phyloP scores from a whole-genome alignment of 1,139 yeast genomes.

The Taphrina populina region DNA sequence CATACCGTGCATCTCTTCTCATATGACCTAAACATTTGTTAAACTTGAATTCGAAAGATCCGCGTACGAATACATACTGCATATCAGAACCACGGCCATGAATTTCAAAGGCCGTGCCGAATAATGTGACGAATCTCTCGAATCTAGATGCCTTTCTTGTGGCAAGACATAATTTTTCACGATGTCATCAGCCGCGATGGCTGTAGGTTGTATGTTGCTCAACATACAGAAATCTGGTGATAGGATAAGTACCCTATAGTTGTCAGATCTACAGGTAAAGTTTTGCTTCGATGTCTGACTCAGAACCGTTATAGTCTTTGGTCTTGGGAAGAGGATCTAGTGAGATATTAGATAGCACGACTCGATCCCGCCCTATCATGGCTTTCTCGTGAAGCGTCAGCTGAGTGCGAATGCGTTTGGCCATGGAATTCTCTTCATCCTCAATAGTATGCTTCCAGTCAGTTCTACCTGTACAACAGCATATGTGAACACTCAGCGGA shows the following conservation, averaged over 20 bases:
- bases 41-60: neutral
- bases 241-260: slow-evolving; percentile 4
- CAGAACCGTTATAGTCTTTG: slow-evolving; percentile 1
- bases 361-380: slow-evolving; percentile 1
- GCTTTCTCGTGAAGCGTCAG: neutral
- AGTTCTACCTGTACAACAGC: slow-evolving; percentile 16
- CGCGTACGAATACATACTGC: slow-evolving; percentile 1
- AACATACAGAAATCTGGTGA: slow-evolving; percentile 5
- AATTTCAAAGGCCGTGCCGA: neutral
- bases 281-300: neutral
- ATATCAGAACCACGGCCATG: slow-evolving; percentile 13
- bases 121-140: no score
- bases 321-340: neutral
- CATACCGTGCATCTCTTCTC: slow-evolving; percentile 26
- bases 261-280: neutral
- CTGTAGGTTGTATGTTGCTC: slow-evolving; percentile 3
- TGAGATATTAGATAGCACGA: slow-evolving; percentile 15
- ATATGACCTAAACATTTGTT: slow-evolving; percentile 3
- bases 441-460: slow-evolving; percentile 27
- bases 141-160: no score
- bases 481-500: slow-evolving; percentile 21
- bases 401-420: slow-evolving; percentile 1
- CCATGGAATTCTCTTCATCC: slow-evolving; percentile 15
- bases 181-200: neutral
- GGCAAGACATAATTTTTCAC: neutral